Percentiles rank a stretch among this genome's conserved stretches.
Conservation (phyloP, 139 green algal species). For the Picochlorum sp. region DNA sequence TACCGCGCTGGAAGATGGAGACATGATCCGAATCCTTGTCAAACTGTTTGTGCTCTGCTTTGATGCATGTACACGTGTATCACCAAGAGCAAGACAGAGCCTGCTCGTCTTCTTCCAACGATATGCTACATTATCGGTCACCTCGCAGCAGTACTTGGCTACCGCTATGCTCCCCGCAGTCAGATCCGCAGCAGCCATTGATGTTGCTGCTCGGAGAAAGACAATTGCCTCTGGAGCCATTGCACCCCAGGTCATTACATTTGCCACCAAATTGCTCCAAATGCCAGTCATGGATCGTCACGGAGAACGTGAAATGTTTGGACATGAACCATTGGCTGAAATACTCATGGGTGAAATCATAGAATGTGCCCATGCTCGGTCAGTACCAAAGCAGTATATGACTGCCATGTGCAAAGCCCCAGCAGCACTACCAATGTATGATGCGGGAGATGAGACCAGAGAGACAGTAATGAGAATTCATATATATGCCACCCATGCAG, state of each 20-base stretch:
- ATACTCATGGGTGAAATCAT: slow-evolving; percentile 21
- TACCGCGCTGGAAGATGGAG: slow-evolving; percentile 21
- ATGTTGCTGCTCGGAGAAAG: slow-evolving; percentile 13
- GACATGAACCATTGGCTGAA: slow-evolving; percentile 26
- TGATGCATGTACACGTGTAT: slow-evolving; percentile 25
- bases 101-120: slow-evolving; percentile 51
- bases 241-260: slow-evolving; percentile 27
- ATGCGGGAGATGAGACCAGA: slow-evolving; percentile 10
- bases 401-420: slow-evolving; percentile 24
- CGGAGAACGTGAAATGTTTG: slow-evolving; percentile 15
- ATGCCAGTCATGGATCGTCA: slow-evolving; percentile 10
- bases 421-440: slow-evolving; percentile 13
- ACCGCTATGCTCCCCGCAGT: slow-evolving; percentile 31
- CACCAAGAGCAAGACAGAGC: slow-evolving; percentile 32
- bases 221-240: slow-evolving; percentile 10
- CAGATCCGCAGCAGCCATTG: slow-evolving; percentile 13
- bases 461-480: slow-evolving; percentile 2
- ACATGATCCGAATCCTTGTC: slow-evolving; percentile 31
- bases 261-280: slow-evolving; percentile 26
- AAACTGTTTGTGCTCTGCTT: slow-evolving; percentile 37
- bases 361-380: slow-evolving; percentile 4
- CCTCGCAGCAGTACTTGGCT: slow-evolving; percentile 26
- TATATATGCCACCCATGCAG: slow-evolving; percentile 1
- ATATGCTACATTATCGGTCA: slow-evolving; percentile 25
- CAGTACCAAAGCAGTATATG: slow-evolving; percentile 32